Conservation (phyloP, 768 basidiomycete species). For the Gymnopilus junonius region DNA sequence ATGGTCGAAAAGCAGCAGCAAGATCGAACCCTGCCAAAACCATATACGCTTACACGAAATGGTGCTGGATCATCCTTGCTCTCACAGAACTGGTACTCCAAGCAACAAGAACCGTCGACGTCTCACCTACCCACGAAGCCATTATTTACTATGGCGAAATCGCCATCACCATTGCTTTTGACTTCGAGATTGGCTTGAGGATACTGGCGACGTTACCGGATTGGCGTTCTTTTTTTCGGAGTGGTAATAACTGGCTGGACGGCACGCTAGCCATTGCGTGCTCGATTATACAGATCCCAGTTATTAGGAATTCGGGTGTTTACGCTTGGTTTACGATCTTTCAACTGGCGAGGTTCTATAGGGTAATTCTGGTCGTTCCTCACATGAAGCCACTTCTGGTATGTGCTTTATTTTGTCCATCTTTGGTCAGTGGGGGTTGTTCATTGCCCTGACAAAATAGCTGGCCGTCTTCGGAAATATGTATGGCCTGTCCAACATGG, state of each 20-base stretch:
- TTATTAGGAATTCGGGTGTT: slow-evolving; percentile 59
- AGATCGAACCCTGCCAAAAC: slow-evolving; percentile 53
- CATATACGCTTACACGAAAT: slow-evolving; percentile 61
- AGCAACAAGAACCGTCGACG: slow-evolving; percentile 64
- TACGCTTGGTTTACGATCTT: slow-evolving; percentile 94
- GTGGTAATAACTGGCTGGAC: slow-evolving; percentile 77
- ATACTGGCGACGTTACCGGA: slow-evolving; percentile 74
- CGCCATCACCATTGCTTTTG: slow-evolving; percentile 81
- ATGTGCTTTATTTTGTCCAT: background rate
- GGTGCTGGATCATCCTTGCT: slow-evolving; percentile 79
- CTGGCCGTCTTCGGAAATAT: slow-evolving; percentile 91
- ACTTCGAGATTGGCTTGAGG: slow-evolving; percentile 84
- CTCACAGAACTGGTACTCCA: slow-evolving; percentile 74
- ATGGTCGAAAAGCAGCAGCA: slow-evolving; percentile 44
- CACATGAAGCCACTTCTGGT: slow-evolving; percentile 90
- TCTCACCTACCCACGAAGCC: slow-evolving; percentile 46
- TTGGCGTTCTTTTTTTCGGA: slow-evolving; percentile 78
- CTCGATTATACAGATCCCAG: slow-evolving; percentile 85
- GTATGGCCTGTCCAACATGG: slow-evolving; percentile 90
- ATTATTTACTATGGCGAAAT: slow-evolving; percentile 72
- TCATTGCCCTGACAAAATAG: slow-evolving; percentile 40
- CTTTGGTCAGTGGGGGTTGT: background rate
- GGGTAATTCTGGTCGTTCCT: slow-evolving; percentile 89
- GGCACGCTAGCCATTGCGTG: slow-evolving; percentile 73
- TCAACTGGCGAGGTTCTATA: slow-evolving; percentile 85